phyloP scores from a whole-genome alignment of 1,139 yeast species.

The Candida labiduridarum region DNA sequence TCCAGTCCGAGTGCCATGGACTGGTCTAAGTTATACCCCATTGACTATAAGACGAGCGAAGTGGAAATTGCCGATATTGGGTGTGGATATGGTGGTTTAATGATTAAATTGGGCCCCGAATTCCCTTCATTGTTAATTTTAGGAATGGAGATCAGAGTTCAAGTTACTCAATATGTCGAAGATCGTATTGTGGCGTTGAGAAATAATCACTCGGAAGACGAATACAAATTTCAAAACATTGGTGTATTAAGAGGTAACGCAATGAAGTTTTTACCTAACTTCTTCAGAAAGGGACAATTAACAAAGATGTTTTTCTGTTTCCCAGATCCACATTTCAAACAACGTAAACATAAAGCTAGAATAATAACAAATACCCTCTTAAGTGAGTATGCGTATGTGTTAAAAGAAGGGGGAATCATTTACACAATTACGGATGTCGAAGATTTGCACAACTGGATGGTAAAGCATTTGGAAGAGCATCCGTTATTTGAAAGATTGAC shows the following conservation, averaged over 20 bases:
- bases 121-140: conserved; percentile 74
- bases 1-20: conserved; percentile 78
- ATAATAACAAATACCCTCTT: conserved; percentile 86
- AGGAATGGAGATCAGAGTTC: conserved; percentile 98
- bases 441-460: conserved; percentile 97
- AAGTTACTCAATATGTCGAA: conserved; percentile 95
- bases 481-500: conserved; percentile 84
- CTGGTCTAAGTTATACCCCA: conserved; percentile 80
- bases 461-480: conserved; percentile 82
- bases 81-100: conserved; percentile 95
- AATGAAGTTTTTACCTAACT: conserved; percentile 95
- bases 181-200: conserved; percentile 91
- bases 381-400: conserved; percentile 89
- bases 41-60: conserved; percentile 45
- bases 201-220: conserved; percentile 31
- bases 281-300: conserved; percentile 78
- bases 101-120: conserved; percentile 76
- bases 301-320: conserved; percentile 95
- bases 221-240: conserved; percentile 67
- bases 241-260: conserved; percentile 93
- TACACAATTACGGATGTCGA: conserved; percentile 96
- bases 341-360: conserved; percentile 95
- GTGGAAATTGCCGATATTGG: conserved; percentile 97
- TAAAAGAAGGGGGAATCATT: conserved; percentile 82
- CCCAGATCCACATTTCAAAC: conserved; percentile 99